Evolutionary conservation across 768 basidiomycete genomes (phyloP).

Genomic region (Cystofilobasidium ferigula): DNA sequence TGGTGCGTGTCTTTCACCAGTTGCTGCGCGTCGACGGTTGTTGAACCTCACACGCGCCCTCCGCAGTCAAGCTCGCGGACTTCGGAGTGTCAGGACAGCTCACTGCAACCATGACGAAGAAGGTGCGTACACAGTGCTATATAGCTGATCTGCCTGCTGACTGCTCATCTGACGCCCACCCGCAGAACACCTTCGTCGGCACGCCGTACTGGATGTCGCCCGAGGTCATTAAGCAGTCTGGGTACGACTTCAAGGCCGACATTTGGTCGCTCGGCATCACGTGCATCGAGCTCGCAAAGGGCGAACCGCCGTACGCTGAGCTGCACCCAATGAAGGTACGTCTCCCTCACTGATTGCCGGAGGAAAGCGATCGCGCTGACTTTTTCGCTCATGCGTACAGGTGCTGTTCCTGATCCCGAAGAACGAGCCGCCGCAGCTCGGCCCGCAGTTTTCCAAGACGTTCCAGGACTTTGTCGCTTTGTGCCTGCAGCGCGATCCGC

Average conservation of each 20-base stretch:
- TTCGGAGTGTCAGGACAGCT: constrained; percentile 98
- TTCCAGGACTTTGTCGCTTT: constrained; percentile 89
- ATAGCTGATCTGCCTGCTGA: not conserved
- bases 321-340: constrained; percentile 96
- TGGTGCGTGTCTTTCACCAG: constrained; percentile 28
- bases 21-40: not conserved
- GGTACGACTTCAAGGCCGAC: constrained; percentile 97
- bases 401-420: constrained; percentile 97
- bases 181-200: constrained; percentile 29
- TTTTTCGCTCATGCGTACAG: no score
- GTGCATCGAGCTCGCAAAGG: constrained; percentile 91
- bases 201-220: constrained; percentile 99
- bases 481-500: constrained; percentile 88
- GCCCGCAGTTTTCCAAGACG: constrained; percentile 65
- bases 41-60: not conserved
- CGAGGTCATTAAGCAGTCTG: constrained; percentile 98
- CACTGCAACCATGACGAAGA: constrained; percentile 41
- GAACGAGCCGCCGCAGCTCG: constrained; percentile 83
- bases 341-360: not conserved
- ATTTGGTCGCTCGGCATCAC: constrained; percentile 94
- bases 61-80: constrained; percentile 84
- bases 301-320: constrained; percentile 96
- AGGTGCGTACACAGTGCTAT: constrained; percentile 29
- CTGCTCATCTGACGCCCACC: not conserved
- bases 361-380: no score